Base-by-base conservation (phyloP, 805 yeast species). In the Candida insectorum region DNA sequence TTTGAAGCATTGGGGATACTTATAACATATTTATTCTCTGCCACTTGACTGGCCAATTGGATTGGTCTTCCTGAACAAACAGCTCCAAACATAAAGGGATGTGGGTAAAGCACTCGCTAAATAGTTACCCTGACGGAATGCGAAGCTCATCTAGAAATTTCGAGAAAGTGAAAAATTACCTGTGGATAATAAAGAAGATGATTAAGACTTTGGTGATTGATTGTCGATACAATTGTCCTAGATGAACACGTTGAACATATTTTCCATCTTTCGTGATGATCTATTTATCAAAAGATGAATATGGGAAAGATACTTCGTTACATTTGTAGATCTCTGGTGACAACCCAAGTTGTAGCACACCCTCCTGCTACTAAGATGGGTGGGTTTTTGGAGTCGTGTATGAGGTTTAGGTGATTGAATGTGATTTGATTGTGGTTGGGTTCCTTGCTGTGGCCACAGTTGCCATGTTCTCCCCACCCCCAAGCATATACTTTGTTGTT, bases 391-490 rank as follows among this genome's bases (percentile, higher is more conserved):
- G 32, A 30, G 43, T 65, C n/a, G n/a, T n/a, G 62, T 3, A 71
- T 23, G 6, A 32, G 36, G 34, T 71, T 71, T 14, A 69, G 43
- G 26, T 56, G 49, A 38, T 55, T 58, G 39, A 57, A 67, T 3
- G 68, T 62, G 28, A 61, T 72, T 30, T 32, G 59, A 23, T 37
- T 54, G 3, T 44, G 30, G 13, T 30, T 32, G 28, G 24, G 33
- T 9, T 16, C 12, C 3, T 26, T 24, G 14, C 43, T 33, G 2
- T 13, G 18, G 0, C 96, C 95, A 59, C 97, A 91, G 52, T 91
- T 91, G 0, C 98, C 98, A 56, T 91, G 98, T 51, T 93, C 97
- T 10, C 96, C 97, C 98, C 98, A 91, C 0, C 98, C 98, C 97
- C 97, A 93, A 2, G 89, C 72, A 34, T 51, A 62, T 0, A 88